Evolutionary conservation across 768 basidiomycete species (phyloP).

Genomic region (Atractiella rhizophila): DNA sequence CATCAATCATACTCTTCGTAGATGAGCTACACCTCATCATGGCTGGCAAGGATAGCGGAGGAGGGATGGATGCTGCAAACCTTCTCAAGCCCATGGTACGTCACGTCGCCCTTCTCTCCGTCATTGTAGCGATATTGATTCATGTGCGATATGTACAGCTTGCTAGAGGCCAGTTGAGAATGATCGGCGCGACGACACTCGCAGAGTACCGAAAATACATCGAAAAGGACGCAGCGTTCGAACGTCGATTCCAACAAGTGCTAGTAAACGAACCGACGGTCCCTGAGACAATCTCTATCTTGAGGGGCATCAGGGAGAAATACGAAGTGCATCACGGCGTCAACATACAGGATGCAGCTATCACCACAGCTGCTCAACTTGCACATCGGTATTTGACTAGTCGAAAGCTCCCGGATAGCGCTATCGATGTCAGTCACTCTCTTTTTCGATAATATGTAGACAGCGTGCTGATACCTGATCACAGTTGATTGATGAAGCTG

Average conservation of each 20-base stretch:
- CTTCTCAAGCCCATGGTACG: slow-evolving; percentile 77
- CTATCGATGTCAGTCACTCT: background rate
- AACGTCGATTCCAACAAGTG: slow-evolving; percentile 26
- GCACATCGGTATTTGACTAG: slow-evolving; percentile 62
- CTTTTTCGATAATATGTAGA: no score
- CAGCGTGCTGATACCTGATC: slow-evolving; percentile 20
- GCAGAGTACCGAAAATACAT: slow-evolving; percentile 81
- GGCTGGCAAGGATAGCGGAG: slow-evolving; percentile 62
- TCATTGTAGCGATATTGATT: slow-evolving; percentile 90
- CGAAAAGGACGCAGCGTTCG: slow-evolving; percentile 45
- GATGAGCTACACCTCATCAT: slow-evolving; percentile 83
- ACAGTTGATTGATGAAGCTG: slow-evolving; percentile 76
- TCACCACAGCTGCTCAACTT: slow-evolving; percentile 69
- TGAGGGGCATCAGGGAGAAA: slow-evolving; percentile 79
- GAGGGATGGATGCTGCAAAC: slow-evolving; percentile 75
- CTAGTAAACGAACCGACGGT: slow-evolving; percentile 75
- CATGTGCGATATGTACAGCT: no score
- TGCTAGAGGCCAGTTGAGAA: slow-evolving; percentile 12
- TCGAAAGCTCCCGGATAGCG: slow-evolving; percentile 24
- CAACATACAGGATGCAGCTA: slow-evolving; percentile 57
- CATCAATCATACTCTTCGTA: slow-evolving; percentile 70
- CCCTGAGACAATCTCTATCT: slow-evolving; percentile 67
- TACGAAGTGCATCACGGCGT: slow-evolving; percentile 83
- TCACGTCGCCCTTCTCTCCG: slow-evolving; percentile 47
- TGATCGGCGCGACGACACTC: slow-evolving; percentile 71